Evolutionary conservation across 495 filamentous ascomycete genomes (phyloP), one percentile per base, ranked within the genome.

Genomic region (Bathelium albidoporum): DNA sequence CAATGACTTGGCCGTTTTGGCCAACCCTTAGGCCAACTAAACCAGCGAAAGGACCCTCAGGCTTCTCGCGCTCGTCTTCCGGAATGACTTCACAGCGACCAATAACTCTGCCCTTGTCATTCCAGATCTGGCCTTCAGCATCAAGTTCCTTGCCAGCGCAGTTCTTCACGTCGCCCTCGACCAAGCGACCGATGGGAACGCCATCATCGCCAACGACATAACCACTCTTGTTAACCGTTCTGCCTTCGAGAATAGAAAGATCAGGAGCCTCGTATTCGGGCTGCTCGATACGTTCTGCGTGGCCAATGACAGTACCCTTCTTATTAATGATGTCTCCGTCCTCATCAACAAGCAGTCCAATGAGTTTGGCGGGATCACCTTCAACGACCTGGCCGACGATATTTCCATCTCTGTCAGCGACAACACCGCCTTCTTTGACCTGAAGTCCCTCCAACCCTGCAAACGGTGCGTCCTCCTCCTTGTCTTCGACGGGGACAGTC

Each of bases 141-240:
- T 89, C 87, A 41, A 86, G 80, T 68, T 83, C 83, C 76, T 83
- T 87, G 62, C 87, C 87, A 10, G 83, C 75, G 4, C 91, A 79
- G 49, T 88, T 79, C 75, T 85, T 83, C 12, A 84, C 72, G 39
- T 86, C 82, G 31, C 89, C 89, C 66, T 88, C 80, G 16, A 85
- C 76, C 2, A 95, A 78, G 44, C 83, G 83, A 20, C 81, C 89
- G 70, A 91, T 84, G 1, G 88, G 78, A 31, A 88, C 81, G 10
- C 87, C 87, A n/a, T 89, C 81, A 2, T 82, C 76, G 26, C 85
- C 83, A 39, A 91, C 84, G 61, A 94, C 85, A 65, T 88, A 87
- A 61, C 90, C 90, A 36, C 81, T 75, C 77, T 94, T 95, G 82
- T 91, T 93, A 71, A 91, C 82, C 39, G 77, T 81, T 71, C 83